Base-by-base conservation (phyloP, 352 stramenopile species). In the Phytophthora europaea region DNA sequence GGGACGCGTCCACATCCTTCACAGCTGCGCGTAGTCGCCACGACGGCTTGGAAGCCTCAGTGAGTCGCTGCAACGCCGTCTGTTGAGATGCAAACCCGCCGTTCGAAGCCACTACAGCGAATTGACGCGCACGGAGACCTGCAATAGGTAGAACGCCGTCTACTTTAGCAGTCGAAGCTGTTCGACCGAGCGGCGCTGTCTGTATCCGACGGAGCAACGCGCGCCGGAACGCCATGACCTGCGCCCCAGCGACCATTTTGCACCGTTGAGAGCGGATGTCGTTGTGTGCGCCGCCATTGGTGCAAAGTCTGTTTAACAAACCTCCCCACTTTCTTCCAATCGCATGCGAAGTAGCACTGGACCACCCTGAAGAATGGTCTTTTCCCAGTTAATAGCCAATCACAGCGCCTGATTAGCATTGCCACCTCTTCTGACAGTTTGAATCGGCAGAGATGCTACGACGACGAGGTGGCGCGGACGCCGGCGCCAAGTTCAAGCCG, bases 401-500 rank as follows among this genome's bases (percentile, higher is more conserved):
- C 34, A 7, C 8, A 31, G 4, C 3, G 20, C 8, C 6, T 28
- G 13, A 45, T 59, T 16, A 3, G 1, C n/a, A 20, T 28, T 15
- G 15, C 31, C 34, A 18, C 36, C 23, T 65, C 71, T 72, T 18
- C 48, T n/a, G 0, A 16, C 60, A 70, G 9, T 61, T 75, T 62
- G 40, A 70, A 65, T 50, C 16, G 16, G n/a, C 3, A 34, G 23
- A 56, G 23, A 66, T 94, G 56, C 69, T 93, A 45, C 84, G 84
- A 13, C 75, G 85, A 40, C 66, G 83, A 10, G 60, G 58, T 43
- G 36, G 36, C 12, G 65, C 61, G 16, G 48, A 64, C 18, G 61
- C 59, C 13, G 54, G 72, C 58, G 65, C 76, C 50, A 82, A 87
- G 47, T 94, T 90, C 82, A 95, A 95, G 68, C 88, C 83, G 18